Evolutionary conservation across 257 asterid genomes (phyloP), one percentile per base, ranked within the genome.

Genomic region (Leonotis leonurus): DNA sequence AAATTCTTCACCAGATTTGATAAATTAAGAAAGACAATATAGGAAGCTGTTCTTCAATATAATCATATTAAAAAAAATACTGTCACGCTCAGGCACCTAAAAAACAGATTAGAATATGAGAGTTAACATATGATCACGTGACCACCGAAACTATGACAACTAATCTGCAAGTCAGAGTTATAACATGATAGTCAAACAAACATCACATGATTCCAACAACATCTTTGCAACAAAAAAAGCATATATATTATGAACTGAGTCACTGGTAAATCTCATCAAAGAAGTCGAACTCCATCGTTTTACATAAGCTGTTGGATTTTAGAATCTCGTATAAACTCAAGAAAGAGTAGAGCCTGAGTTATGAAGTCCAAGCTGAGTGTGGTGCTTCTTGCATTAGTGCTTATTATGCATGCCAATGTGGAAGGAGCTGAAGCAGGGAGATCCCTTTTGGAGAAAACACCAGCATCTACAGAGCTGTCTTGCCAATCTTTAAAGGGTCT

Each of bases 171-270:
- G 53, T 77, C 81, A 78, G 84, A 73, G 72, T 57, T 49, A 64
- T 53, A 70, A 75, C 80, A 69, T 75, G 75, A n/a, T 67, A 72
- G 85, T 78, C 85, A 83, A 83, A 83, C 81, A 74, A 77, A 69
- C 68, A 55, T 40, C 86, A 71, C 74, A 54, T 71, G 90, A 83
- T 83, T 56, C 83, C 87, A 71, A 60, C 54, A 59, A 69, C 49
- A 65, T 69, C 74, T n/a, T 68, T 56, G 64, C 70, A 59, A 60
- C 6, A 59, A 26, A 56, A 1, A n/a, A n/a, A n/a, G n/a, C n/a
- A 62, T 64, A 56, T 43, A 66, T 35, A 50, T 49, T 14, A 67
- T 25, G 45, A 65, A 50, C 57, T 63, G 59, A 62, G 65, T 22
- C 72, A 52, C 55, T 57, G 60, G 25, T 35, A 69, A 54, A 64